Base-by-base conservation (phyloP, 768 basidiomycete species). In the Lactarius psammicola region DNA sequence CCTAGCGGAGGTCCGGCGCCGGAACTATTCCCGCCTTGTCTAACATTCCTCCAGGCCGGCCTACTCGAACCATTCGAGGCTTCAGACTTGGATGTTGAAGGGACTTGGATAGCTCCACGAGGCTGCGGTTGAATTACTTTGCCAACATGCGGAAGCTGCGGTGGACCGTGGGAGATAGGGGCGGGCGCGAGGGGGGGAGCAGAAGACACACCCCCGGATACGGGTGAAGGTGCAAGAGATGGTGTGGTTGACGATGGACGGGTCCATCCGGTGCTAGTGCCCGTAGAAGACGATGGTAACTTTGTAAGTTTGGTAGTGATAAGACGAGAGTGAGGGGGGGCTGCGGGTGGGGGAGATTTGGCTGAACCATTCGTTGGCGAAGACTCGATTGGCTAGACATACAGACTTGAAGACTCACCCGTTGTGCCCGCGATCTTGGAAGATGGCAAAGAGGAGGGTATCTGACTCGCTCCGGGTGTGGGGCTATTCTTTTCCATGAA, bases 401-500 rank as follows among this genome's bases (percentile, higher is more conserved):
- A 59, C 31, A 10, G 42, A 46, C 6, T 18, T 18, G 55, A 23
- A 10, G 18, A 65, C 86, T 74, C 74, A 89, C 88, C 79, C 68
- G 78, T 77, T 51, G 84, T 74, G 56, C 79, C 81, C 36, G 82
- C 84, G 11, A 82, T 68, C 76, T 87, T 90, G 64, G 76, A 69
- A 49, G 80, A 72, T 56, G 79, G 73, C 36, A 81, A 79, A 58
- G 75, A 74, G 26, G 83, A 76, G 31, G 81, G 77, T 57, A 79
- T 71, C 23, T 84, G 78, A 40, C 80, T 72, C 30, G 85, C 74
- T 56, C 79, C 77, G 30, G 86, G 80, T 49, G 85, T 79, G 51
- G 87, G 76, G 7, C 86, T 86, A 62, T 89, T 90, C 83, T 95
- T 96, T 80, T 94, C 91, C 51, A 98, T 80, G 76, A 98, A 98